Conservation (phyloP, 257 asterid species). For the Anisodus acutangulus region DNA sequence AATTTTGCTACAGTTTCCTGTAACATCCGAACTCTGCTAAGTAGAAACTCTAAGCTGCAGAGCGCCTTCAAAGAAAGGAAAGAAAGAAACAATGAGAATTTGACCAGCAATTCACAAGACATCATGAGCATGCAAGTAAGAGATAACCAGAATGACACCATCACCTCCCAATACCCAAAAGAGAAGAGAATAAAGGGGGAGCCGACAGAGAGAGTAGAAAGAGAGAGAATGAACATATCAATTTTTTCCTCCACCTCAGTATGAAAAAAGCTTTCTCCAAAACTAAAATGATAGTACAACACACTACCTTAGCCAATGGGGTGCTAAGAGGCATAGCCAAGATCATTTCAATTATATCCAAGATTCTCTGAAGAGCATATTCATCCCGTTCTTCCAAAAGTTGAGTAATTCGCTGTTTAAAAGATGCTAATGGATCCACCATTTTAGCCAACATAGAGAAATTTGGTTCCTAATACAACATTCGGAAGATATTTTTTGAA, state of each 20-base stretch:
- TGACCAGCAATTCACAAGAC: conserved; percentile 28
- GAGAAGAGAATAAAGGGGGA: background rate
- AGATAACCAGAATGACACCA: background rate
- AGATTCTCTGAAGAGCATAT: conserved; percentile 63
- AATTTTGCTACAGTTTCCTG: conserved; percentile 75
- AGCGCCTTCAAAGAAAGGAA: conserved; percentile 58
- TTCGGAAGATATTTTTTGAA: conserved; percentile 9
- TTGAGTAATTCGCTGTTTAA: conserved; percentile 53
- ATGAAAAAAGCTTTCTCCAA: conserved; percentile 19
- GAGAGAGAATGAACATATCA: background rate
- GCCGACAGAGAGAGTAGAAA: background rate
- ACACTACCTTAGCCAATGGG: conserved; percentile 79
- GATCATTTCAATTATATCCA: conserved; percentile 75
- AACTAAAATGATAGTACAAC: background rate
- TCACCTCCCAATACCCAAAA: background rate
- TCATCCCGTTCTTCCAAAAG: conserved; percentile 72
- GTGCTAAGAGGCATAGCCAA: conserved; percentile 80
- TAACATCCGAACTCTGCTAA: conserved; percentile 56
- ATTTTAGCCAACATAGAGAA: conserved; percentile 67
- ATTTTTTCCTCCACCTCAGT: conserved; percentile 21
- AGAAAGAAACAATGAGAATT: conserved; percentile 31
- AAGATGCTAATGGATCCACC: conserved; percentile 73
- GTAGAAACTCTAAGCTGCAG: conserved; percentile 79
- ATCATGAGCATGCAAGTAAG: background rate
- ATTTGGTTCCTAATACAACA: conserved; percentile 62